These are phyloP conservation scores for Saturnispora bothae DNA, from an alignment of 805 yeast species.

Conservation along the genomic window DNA sequence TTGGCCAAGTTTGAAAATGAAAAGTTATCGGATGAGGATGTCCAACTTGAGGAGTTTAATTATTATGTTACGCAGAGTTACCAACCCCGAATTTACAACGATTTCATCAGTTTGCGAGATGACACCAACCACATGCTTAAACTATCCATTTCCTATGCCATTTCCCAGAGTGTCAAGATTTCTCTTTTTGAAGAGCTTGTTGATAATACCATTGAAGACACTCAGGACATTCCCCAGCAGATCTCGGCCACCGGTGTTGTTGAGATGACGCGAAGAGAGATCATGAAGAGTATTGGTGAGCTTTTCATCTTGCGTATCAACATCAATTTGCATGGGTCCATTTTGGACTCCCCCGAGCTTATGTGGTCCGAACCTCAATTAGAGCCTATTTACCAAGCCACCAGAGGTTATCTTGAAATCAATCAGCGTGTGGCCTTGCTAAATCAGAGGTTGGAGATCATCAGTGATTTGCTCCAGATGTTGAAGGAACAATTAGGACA, in stretches of 20 bases:
- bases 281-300: constrained; percentile 96
- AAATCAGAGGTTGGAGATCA: constrained; percentile 88
- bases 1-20: constrained; percentile 87
- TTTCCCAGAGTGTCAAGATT: constrained; percentile 91
- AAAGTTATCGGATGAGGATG: constrained; percentile 82
- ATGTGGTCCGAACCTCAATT: constrained; percentile 99
- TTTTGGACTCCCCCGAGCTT: constrained; percentile 90
- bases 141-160: constrained; percentile 87
- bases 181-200: constrained; percentile 93
- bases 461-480: constrained; percentile 89
- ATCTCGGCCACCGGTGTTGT: constrained; percentile 93
- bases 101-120: constrained; percentile 85
- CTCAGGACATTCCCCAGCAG: constrained; percentile 94
- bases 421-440: constrained; percentile 85
- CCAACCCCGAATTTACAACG: constrained; percentile 93
- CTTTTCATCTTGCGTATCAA: constrained; percentile 78
- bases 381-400: constrained; percentile 96
- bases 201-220: constrained; percentile 93
- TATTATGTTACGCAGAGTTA: constrained; percentile 89
- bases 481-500: constrained; percentile 95
- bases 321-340: constrained; percentile 76
- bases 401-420: constrained; percentile 89
- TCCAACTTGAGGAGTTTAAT: constrained; percentile 90
- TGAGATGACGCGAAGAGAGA: constrained; percentile 85
- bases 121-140: constrained; percentile 86